A percentile compares a stretch with the other conserved stretches of the same genome.
These are phyloP conservation scores for Streptanthus diversifolius DNA, from an alignment of 345 rosid genomes.

Conservation along the genomic window DNA sequence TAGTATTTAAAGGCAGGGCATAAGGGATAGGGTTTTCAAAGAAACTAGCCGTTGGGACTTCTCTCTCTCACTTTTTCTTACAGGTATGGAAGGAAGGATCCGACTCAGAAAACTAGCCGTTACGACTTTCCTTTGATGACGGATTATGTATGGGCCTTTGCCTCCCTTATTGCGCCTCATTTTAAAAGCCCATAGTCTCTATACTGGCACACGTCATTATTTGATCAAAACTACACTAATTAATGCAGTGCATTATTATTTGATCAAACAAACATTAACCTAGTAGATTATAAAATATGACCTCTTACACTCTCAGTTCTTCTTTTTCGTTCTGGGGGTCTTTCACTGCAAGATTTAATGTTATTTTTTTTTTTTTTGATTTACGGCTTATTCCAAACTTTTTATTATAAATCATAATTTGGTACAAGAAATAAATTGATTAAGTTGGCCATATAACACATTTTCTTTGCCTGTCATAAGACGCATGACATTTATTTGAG, in stretches of 20 bases:
- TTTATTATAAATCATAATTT: not conserved
- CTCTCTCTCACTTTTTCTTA: no score
- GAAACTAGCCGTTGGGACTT: slow-evolving; percentile 29
- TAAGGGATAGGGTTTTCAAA: not conserved
- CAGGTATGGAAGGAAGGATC: not conserved
- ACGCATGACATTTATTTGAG: not conserved
- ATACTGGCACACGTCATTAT: not conserved
- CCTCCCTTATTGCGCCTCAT: not conserved
- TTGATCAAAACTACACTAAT: not conserved
- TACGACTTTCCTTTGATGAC: not conserved
- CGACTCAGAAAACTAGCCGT: slow-evolving; percentile 24
- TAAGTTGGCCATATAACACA: not conserved
- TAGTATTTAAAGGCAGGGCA: not conserved
- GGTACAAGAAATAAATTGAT: not conserved
- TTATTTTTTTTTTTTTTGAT: no score
- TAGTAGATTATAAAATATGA: no score
- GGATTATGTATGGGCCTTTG: not conserved
- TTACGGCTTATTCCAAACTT: not conserved
- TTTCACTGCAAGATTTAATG: no score
- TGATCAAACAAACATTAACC: no score
- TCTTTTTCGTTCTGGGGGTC: no score
- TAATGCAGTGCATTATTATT: not conserved
- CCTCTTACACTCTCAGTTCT: no score
- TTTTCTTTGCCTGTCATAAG: not conserved
- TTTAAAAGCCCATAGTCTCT: not conserved